phyloP scores from a whole-genome alignment of 2,329 filamentous ascomycete species.

The Phialophora expanda region DNA sequence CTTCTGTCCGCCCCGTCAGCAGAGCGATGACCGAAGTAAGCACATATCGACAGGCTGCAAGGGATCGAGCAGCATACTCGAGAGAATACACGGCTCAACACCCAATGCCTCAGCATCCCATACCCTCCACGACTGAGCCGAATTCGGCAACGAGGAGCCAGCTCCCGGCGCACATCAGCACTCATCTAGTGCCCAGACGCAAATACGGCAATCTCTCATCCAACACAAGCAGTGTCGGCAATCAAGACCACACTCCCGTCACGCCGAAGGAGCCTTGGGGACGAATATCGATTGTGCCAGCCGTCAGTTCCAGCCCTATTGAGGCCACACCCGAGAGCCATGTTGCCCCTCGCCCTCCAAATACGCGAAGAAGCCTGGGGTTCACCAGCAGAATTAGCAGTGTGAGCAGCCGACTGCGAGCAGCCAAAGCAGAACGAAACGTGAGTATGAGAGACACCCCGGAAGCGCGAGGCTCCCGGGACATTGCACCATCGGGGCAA shows the following conservation, averaged over 20 bases:
- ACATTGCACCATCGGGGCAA: slow-evolving; percentile 31
- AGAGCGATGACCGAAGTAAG: slow-evolving; percentile 52
- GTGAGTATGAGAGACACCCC: slow-evolving; percentile 19
- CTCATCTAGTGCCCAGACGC: slow-evolving; percentile 36
- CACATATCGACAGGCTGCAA: slow-evolving; percentile 43
- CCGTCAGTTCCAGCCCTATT: slow-evolving; percentile 30
- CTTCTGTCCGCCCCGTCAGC: slow-evolving; percentile 48
- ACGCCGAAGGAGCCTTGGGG: slow-evolving; percentile 36
- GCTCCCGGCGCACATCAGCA: slow-evolving; percentile 34
- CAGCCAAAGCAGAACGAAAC: slow-evolving; percentile 34
- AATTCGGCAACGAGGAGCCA: slow-evolving; percentile 29
- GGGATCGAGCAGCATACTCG: slow-evolving; percentile 43
- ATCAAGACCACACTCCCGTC: slow-evolving; percentile 27
- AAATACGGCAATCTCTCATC: slow-evolving; percentile 29
- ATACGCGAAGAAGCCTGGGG: slow-evolving; percentile 34
- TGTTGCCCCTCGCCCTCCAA: slow-evolving; percentile 19
- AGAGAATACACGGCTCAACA: slow-evolving; percentile 44
- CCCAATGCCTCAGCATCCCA: slow-evolving; percentile 39
- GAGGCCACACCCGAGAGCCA: slow-evolving; percentile 32
- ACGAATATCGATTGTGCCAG: slow-evolving; percentile 36
- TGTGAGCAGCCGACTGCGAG: slow-evolving; percentile 37
- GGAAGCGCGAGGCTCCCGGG: slow-evolving; percentile 19
- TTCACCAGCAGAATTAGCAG: slow-evolving; percentile 38
- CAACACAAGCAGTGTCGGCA: slow-evolving; percentile 20
- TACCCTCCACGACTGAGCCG: slow-evolving; percentile 21